Conservation (phyloP, 2,329 filamentous ascomycete species). For the Aureobasidium sp. region DNA sequence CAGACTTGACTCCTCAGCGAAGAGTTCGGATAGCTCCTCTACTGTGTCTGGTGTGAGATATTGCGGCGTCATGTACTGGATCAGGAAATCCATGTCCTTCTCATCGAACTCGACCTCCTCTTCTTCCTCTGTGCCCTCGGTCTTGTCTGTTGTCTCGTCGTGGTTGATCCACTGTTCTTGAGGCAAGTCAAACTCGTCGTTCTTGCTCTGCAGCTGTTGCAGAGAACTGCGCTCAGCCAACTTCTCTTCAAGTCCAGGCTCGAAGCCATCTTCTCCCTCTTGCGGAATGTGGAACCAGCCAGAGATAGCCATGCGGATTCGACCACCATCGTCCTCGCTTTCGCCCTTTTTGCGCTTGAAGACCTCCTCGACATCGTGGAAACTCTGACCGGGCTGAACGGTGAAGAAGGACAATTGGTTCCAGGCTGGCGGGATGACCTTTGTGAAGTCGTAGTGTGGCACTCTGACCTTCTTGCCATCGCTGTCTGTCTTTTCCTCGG, state of each 20-base stretch:
- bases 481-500: slow-evolving; percentile 52
- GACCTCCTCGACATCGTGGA: slow-evolving; percentile 97
- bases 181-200: slow-evolving; percentile 81
- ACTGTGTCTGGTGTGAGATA: slow-evolving; percentile 91
- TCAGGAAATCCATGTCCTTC: slow-evolving; percentile 77
- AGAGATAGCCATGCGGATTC: slow-evolving; percentile 93
- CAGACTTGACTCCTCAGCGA: slow-evolving; percentile 76
- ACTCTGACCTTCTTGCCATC: slow-evolving; percentile 68
- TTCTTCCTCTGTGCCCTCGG: slow-evolving; percentile 53
- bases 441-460: slow-evolving; percentile 67
- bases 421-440: slow-evolving; percentile 88
- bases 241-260: slow-evolving; percentile 80
- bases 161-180: slow-evolving; percentile 50
- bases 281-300: slow-evolving; percentile 99
- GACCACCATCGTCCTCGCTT: slow-evolving; percentile 61
- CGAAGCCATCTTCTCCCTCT: slow-evolving; percentile 83
- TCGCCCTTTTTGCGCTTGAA: slow-evolving; percentile 58
- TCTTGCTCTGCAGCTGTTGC: slow-evolving; percentile 86
- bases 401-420: slow-evolving; percentile 98
- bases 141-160: slow-evolving; percentile 52
- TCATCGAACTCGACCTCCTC: slow-evolving; percentile 57
- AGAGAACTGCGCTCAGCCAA: slow-evolving; percentile 84
- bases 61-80: slow-evolving; percentile 81
- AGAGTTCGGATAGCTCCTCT: slow-evolving; percentile 71
- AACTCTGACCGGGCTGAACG: slow-evolving; percentile 96